phyloP scores from a whole-genome alignment of 2,329 filamentous ascomycete species.

The Parascedosporium putredinis region DNA sequence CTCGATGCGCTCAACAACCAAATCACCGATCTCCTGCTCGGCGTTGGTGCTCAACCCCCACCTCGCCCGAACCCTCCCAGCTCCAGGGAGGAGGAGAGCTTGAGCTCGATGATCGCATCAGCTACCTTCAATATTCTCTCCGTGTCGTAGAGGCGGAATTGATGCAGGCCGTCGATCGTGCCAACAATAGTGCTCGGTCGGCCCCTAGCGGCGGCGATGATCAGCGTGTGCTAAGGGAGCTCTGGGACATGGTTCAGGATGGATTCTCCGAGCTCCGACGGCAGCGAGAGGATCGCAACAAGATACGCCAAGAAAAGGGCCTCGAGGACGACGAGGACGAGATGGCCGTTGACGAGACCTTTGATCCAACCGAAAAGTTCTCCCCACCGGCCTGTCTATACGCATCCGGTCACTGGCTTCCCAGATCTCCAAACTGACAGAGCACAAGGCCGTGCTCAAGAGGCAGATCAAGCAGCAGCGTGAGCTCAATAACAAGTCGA shows the following conservation, averaged over 20 bases:
- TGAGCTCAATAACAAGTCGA: conserved; percentile 80
- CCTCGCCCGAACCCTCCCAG: conserved; percentile 41
- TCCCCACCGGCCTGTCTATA: conserved; percentile 65
- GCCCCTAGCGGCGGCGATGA: conserved; percentile 31
- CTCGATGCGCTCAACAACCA: conserved; percentile 54
- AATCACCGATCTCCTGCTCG: conserved; percentile 46
- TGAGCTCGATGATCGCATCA: conserved; percentile 55
- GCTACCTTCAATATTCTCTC: conserved; percentile 55
- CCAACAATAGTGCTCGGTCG: conserved; percentile 19
- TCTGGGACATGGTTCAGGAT: conserved; percentile 47
- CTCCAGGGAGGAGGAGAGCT: conserved; percentile 28
- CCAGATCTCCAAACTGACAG: conserved; percentile 66
- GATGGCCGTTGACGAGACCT: conserved; percentile 50
- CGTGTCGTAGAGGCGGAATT: conserved; percentile 35
- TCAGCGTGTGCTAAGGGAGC: conserved; percentile 39
- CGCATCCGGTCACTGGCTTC: conserved; percentile 72
- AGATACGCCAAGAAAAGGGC: conserved; percentile 45
- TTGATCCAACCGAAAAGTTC: conserved; percentile 50
- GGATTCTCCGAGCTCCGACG: conserved; percentile 43
- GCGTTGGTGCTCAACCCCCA: conserved; percentile 36
- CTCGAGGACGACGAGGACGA: conserved; percentile 49
- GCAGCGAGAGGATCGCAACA: conserved; percentile 41
- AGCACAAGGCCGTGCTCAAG: conserved; percentile 82
- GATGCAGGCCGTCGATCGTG: conserved; percentile 22
- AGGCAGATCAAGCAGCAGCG: conserved; percentile 93